These are phyloP conservation scores for Phyllosticta citrichinensis DNA, from an alignment of 2,329 filamentous ascomycete species.

Conservation along the genomic window DNA sequence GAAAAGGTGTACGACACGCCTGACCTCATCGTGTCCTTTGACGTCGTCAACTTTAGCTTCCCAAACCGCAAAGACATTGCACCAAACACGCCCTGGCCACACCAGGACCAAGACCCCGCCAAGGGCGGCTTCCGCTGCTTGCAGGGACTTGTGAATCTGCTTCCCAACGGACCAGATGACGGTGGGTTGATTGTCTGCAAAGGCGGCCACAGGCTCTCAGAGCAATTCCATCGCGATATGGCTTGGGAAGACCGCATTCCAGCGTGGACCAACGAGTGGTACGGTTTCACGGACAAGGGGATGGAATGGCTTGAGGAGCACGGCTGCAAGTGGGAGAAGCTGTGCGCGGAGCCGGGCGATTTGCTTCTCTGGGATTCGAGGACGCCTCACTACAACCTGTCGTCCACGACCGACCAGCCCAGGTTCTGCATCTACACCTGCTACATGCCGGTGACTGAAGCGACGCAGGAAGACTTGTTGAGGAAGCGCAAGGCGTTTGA, in stretches of 20 bases:
- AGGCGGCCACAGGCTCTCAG: constrained; percentile 32
- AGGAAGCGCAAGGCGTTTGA: constrained; percentile 19
- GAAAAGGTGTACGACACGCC: constrained; percentile 31
- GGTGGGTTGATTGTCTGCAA: constrained; percentile 38
- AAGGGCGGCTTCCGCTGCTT: constrained; percentile 33
- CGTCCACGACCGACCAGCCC: constrained; percentile 25
- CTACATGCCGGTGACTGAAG: constrained; percentile 27
- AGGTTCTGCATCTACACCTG: constrained; percentile 26
- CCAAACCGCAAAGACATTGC: constrained; percentile 29
- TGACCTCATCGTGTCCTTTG: constrained; percentile 22
- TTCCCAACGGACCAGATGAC: constrained; percentile 36
- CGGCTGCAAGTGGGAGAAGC: constrained; percentile 31
- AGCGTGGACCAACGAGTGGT: constrained; percentile 28
- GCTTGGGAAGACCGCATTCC: constrained; percentile 19
- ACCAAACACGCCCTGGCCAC: constrained; percentile 34
- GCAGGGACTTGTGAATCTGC: constrained; percentile 37
- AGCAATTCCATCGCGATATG: constrained; percentile 18
- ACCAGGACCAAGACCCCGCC: constrained; percentile 34
- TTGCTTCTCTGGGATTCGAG: constrained; percentile 39
- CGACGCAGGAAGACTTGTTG: constrained; percentile 23
- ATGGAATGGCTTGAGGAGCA: constrained; percentile 32
- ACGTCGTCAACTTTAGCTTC: constrained; percentile 32
- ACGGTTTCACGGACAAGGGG: constrained; percentile 33
- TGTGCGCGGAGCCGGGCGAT: constrained; percentile 33
- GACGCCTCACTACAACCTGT: constrained; percentile 33